A percentile compares a stretch with the other conserved stretches of the same genome.
Conservation (phyloP, 148 eudicot species). For the Suaeda aralocaspica region DNA sequence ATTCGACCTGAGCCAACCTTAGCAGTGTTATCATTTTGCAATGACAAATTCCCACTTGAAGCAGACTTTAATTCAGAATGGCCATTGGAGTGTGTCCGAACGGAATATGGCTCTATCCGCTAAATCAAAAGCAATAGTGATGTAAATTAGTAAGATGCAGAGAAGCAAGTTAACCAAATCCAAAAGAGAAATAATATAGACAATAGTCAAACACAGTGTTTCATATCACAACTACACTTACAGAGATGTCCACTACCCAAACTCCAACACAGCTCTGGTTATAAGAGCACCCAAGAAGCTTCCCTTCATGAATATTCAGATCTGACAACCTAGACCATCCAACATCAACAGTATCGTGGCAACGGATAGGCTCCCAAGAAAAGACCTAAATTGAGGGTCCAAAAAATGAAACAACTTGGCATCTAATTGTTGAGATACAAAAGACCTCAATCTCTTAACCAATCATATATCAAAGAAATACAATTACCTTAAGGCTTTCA, state of each 20-base stretch:
- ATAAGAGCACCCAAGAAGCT: constrained; percentile 95
- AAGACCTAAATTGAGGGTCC: constrained; percentile 45
- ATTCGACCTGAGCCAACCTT: constrained; percentile 63
- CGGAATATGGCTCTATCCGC: constrained; percentile 82
- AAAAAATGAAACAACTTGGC: constrained; percentile 11
- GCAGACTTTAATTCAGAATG: constrained; percentile 48
- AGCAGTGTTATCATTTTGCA: constrained; percentile 48
- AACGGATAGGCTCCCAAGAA: constrained; percentile 92
- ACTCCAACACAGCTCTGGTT: constrained; percentile 99
- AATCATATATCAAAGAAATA: constrained; percentile 12
- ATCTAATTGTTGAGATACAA: constrained; percentile 5
- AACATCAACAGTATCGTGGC: constrained; percentile 91
- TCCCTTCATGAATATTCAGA: constrained; percentile 94
- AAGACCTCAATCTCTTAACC: not conserved
- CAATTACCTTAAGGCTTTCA: constrained; percentile 79
- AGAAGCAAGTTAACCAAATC: constrained; percentile 9
- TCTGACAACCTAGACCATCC: constrained; percentile 97
- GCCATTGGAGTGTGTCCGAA: constrained; percentile 49
- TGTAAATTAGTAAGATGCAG: constrained; percentile 13
- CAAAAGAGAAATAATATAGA: constrained; percentile 10
- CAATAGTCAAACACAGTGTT: not conserved
- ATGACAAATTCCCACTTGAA: constrained; percentile 46
- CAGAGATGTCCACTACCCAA: constrained; percentile 98
- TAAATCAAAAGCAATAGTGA: constrained; percentile 30
- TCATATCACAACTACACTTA: constrained; percentile 25